A percentile compares a stretch with the other conserved stretches of the same genome.
Evolutionary conservation across 179 eudicot genomes (phyloP).

Genomic region (Gypsophila paniculata): DNA sequence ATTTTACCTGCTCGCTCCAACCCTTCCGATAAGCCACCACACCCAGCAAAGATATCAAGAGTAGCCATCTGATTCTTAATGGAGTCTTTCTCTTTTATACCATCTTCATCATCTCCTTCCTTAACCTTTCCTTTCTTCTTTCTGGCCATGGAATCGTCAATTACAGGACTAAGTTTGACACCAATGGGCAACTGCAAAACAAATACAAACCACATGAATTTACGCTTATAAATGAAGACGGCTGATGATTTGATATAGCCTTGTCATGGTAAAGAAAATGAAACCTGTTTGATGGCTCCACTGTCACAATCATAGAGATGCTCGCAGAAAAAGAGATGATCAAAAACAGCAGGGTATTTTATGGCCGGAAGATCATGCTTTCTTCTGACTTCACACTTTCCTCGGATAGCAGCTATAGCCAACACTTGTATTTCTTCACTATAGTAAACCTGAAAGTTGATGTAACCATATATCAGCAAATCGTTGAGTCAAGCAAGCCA

Average conservation of each 20-base stretch:
- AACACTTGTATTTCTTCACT: constrained; percentile 59
- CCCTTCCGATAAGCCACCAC: constrained; percentile 97
- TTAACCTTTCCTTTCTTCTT: constrained; percentile 79
- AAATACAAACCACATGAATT: constrained; percentile 1
- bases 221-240: constrained; percentile 5
- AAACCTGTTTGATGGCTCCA: constrained; percentile 87
- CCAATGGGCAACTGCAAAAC: constrained; percentile 55
- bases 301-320: constrained; percentile 62
- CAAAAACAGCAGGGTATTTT: constrained; percentile 42
- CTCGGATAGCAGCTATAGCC: constrained; percentile 49
- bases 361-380: constrained; percentile 53
- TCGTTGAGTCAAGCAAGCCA: constrained; percentile 3
- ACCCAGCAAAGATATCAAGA: constrained; percentile 96
- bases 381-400: constrained; percentile 76
- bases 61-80: constrained; percentile 43
- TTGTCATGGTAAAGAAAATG: neutral
- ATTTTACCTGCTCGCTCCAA: constrained; percentile 69
- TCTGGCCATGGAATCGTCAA: constrained; percentile 42
- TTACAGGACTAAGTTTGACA: constrained; percentile 42
- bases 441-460: constrained; percentile 64
- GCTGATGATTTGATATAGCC: neutral
- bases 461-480: neutral
- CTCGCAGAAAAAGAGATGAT: constrained; percentile 84
- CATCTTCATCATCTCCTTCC: constrained; percentile 52
- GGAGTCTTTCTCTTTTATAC: constrained; percentile 30